Conservation (phyloP, 352 stramenopile genomes). For the Phytopythium kandeliae region DNA sequence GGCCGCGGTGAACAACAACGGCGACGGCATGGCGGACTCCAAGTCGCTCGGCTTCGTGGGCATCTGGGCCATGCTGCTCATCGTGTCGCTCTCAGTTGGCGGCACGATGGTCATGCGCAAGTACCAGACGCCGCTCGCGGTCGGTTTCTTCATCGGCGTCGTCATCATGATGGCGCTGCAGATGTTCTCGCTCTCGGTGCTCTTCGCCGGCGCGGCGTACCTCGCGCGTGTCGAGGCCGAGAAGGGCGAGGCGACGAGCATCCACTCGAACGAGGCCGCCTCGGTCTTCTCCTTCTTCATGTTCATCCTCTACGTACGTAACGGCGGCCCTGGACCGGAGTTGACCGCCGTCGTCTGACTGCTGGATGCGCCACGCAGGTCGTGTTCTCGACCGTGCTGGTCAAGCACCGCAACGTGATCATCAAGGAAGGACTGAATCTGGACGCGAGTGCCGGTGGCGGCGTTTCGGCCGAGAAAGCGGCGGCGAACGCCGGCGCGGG, state of each 20-base stretch:
- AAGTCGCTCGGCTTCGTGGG: constrained; percentile 81
- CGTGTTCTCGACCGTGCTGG: constrained; percentile 55
- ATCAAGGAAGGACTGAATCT: constrained; percentile 64
- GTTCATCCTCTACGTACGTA: constrained; percentile 80
- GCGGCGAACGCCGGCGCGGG: constrained; percentile 16
- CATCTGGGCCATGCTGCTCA: constrained; percentile 81
- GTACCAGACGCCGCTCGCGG: constrained; percentile 80
- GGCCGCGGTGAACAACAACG: constrained; percentile 74
- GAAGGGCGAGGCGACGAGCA: constrained; percentile 45
- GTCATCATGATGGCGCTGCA: constrained; percentile 89
- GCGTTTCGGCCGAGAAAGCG: constrained; percentile 47
- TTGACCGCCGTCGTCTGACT: no score
- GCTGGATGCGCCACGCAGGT: no score
- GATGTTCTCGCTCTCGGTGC: constrained; percentile 79
- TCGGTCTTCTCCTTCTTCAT: constrained; percentile 86
- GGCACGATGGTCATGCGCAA: constrained; percentile 88
- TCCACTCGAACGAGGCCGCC: constrained; percentile 72
- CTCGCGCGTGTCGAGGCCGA: constrained; percentile 59
- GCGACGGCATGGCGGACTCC: constrained; percentile 49
- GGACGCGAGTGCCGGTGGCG: constrained; percentile 24
- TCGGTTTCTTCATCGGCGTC: constrained; percentile 88
- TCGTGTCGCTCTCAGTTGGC: constrained; percentile 72
- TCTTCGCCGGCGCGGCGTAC: constrained; percentile 70
- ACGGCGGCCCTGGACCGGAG: no score
- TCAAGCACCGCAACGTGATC: constrained; percentile 76